Conservation (phyloP, 2,329 filamentous ascomycete genomes). For the Escovopsis sp. region DNA sequence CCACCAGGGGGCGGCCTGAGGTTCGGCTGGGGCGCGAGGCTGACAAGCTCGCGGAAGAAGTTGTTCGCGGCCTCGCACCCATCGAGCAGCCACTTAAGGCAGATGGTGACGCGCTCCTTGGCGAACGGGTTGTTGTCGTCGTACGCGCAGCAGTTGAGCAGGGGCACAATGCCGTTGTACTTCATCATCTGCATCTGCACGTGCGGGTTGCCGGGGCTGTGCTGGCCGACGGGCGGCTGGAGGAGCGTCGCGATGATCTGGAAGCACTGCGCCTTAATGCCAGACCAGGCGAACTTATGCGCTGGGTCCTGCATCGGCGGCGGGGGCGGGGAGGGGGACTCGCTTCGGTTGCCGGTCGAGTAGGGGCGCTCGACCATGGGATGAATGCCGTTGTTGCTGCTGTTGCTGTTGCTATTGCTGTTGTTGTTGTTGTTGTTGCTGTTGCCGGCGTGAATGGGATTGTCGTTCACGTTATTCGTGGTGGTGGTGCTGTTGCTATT, state of each 20-base stretch:
- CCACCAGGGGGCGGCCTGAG: constrained; percentile 19
- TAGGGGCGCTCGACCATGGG: constrained; percentile 51
- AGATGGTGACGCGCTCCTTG: constrained; percentile 78
- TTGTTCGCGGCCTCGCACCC: constrained; percentile 58
- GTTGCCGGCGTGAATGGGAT: constrained; percentile 19
- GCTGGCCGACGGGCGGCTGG: constrained; percentile 56
- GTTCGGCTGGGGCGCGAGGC: constrained; percentile 25
- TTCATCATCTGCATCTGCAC: constrained; percentile 81
- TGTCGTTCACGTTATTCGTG: too few species aligned
- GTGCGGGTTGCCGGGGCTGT: constrained; percentile 47
- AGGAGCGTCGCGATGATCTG: constrained; percentile 79
- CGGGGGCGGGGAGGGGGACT: constrained; percentile 22
- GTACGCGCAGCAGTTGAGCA: constrained; percentile 79
- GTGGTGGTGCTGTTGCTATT: too few species aligned
- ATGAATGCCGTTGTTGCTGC: constrained; percentile 5
- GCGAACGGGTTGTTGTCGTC: constrained; percentile 92
- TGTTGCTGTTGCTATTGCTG: too few species aligned
- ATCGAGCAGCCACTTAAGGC: constrained; percentile 69
- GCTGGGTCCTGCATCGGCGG: constrained; percentile 44
- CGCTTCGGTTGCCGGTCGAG: constrained; percentile 14
- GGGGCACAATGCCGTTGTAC: constrained; percentile 70
- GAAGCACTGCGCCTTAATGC: constrained; percentile 85
- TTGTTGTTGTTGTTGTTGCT: constrained; percentile 8
- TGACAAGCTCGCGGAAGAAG: constrained; percentile 50
- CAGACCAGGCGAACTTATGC: constrained; percentile 48